Percentiles rank a stretch among this genome's conserved stretches.
Conservation (phyloP, 2,329 filamentous ascomycete species). For the Penicillium sp. region DNA sequence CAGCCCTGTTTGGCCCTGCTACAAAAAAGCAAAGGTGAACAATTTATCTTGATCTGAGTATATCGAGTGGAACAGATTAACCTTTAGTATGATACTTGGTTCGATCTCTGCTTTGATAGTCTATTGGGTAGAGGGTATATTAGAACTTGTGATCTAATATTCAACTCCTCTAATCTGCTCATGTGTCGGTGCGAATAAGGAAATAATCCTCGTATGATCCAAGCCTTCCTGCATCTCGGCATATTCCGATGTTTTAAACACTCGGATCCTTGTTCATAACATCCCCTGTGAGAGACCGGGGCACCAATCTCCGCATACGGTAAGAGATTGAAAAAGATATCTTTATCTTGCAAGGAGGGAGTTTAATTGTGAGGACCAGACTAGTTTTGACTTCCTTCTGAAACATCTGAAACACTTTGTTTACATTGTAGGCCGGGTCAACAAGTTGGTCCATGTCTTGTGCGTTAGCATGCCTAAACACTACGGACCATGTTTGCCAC, state of each 20-base stretch:
- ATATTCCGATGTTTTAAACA: constrained; percentile 18
- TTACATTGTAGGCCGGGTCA: not conserved
- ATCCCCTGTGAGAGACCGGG: constrained; percentile 6
- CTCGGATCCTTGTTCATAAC: constrained; percentile 7
- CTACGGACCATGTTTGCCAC: no score
- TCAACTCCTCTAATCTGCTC: not conserved
- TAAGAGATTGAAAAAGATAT: not conserved
- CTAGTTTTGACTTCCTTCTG: constrained; percentile 3
- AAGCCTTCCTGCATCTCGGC: constrained; percentile 14
- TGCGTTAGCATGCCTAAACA: no score
- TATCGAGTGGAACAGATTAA: not conserved
- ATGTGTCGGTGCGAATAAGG: not conserved
- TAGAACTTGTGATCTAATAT: not conserved
- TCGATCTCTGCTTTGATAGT: not conserved
- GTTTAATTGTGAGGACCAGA: not conserved
- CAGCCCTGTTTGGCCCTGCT: constrained; percentile 18
- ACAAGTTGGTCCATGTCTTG: no score
- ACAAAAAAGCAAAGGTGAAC: constrained; percentile 5
- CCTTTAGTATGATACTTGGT: not conserved
- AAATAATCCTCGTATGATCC: constrained; percentile 5
- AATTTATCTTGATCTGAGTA: not conserved
- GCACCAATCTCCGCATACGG: not conserved
- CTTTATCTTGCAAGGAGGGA: not conserved
- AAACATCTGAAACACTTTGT: not conserved
- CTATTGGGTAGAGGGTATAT: not conserved